Evolutionary conservation across 163 green algal species (phyloP).

Genomic region (Scenedesmus sp.): DNA sequence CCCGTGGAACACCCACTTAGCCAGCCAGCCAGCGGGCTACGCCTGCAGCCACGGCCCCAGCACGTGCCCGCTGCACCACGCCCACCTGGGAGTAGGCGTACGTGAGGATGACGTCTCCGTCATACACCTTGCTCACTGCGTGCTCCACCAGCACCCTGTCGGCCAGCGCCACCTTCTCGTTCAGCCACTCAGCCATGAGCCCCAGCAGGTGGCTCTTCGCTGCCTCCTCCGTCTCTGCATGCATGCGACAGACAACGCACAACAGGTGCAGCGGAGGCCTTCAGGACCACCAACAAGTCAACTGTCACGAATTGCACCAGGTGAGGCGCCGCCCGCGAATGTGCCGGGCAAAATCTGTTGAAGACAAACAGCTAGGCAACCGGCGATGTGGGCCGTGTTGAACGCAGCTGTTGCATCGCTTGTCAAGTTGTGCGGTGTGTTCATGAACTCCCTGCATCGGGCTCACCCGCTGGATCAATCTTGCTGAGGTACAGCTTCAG

Average conservation of each 20-base stretch:
- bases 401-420: no score
- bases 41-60: no score
- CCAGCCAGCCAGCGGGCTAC: no score
- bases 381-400: no score
- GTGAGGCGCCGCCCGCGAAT: no score
- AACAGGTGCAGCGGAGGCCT: not conserved
- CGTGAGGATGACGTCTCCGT: constrained; percentile 95
- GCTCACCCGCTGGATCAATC: constrained; percentile 46
- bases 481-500: constrained; percentile 86
- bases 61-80: no score
- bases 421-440: no score
- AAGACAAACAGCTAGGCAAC: no score
- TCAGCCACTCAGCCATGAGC: constrained; percentile 49
- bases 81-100: constrained; percentile 82
- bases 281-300: not conserved
- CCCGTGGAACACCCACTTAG: no score
- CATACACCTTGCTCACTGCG: constrained; percentile 77
- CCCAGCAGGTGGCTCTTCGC: constrained; percentile 77
- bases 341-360: no score
- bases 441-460: not conserved
- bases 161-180: constrained; percentile 61
- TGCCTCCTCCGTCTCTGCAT: constrained; percentile 60
- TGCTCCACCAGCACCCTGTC: constrained; percentile 63
- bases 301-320: no score
- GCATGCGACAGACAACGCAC: not conserved